These are phyloP conservation scores for Sarocladium brachiariae DNA, from an alignment of 2,329 filamentous ascomycete genomes.

Conservation along the genomic window DNA sequence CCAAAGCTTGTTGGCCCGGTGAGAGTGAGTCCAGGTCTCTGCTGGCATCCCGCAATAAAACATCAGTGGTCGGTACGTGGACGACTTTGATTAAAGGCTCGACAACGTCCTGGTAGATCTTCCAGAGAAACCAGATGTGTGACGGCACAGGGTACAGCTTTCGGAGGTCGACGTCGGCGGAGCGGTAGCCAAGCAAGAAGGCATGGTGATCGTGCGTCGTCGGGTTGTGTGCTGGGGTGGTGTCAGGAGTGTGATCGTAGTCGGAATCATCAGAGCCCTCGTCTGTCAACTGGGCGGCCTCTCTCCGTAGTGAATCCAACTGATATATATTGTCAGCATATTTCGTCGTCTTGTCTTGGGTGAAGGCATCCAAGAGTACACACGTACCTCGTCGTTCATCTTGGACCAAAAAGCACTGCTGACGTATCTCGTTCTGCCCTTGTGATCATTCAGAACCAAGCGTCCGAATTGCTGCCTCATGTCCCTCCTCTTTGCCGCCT, in stretches of 20 bases:
- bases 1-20: slow-evolving; percentile 51
- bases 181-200: slow-evolving; percentile 68
- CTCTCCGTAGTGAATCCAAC: slow-evolving; percentile 38
- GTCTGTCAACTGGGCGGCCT: slow-evolving; percentile 39
- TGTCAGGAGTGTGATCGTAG: slow-evolving; percentile 48
- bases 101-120: slow-evolving; percentile 65
- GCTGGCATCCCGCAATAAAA: slow-evolving; percentile 53
- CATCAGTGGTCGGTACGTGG: slow-evolving; percentile 61
- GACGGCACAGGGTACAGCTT: slow-evolving; percentile 58
- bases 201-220: slow-evolving; percentile 50
- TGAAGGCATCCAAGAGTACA: no score
- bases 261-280: slow-evolving; percentile 48
- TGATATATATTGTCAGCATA: no score
- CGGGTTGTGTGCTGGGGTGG: slow-evolving; percentile 18
- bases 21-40: slow-evolving; percentile 52
- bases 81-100: slow-evolving; percentile 66
- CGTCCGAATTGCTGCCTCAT: slow-evolving; percentile 52
- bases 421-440: slow-evolving; percentile 63
- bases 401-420: slow-evolving; percentile 73
- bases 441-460: slow-evolving; percentile 62
- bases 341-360: no score
- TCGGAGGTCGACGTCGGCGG: slow-evolving; percentile 59
- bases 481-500: slow-evolving; percentile 21
- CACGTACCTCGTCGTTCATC: slow-evolving; percentile 62
- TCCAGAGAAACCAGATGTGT: slow-evolving; percentile 62